phyloP scores from a whole-genome alignment of 1,284 basidiomycete species.

The Blastosporella zonata region DNA sequence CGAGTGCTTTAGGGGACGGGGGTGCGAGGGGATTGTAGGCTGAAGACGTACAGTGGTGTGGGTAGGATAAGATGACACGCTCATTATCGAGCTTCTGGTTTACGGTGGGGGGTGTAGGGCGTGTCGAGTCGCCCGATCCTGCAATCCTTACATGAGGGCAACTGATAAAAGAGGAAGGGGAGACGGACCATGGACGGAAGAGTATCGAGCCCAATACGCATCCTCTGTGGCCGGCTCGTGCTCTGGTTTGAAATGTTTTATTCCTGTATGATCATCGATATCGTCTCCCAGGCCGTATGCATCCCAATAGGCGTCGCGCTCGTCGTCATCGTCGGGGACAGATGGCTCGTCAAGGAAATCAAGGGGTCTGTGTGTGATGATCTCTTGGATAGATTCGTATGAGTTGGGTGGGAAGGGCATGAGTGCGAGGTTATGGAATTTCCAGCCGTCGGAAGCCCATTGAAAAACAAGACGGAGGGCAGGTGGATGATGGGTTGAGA shows the following conservation, averaged over 20 bases:
- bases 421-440: constrained; percentile 62
- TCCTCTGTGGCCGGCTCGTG: constrained; percentile 49
- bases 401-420: constrained; percentile 71
- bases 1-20: constrained; percentile 35
- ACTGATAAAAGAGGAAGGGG: constrained; percentile 6
- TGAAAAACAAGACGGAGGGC: constrained; percentile 64
- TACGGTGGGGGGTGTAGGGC: constrained; percentile 42
- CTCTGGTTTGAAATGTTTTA: constrained; percentile 20
- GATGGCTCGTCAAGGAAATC: constrained; percentile 29
- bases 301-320: constrained; percentile 61
- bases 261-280: constrained; percentile 21
- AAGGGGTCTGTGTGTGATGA: constrained; percentile 27
- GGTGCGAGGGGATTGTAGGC: constrained; percentile 36
- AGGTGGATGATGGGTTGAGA: constrained; percentile 34
- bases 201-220: constrained; percentile 73
- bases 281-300: constrained; percentile 47
- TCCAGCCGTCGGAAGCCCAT: constrained; percentile 61
- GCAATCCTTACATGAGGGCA: constrained; percentile 6
- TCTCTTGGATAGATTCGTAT: constrained; percentile 40
- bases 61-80: constrained; percentile 31
- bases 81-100: constrained; percentile 28
- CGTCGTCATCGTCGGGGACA: constrained; percentile 28
- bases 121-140: constrained; percentile 53
- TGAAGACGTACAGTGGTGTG: constrained; percentile 20
- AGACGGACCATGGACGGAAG: constrained; percentile 59